Evolutionary conservation across 306 rosid genomes (phyloP), one percentile per base, ranked within the genome.

Genomic region (Quercus ilex): DNA sequence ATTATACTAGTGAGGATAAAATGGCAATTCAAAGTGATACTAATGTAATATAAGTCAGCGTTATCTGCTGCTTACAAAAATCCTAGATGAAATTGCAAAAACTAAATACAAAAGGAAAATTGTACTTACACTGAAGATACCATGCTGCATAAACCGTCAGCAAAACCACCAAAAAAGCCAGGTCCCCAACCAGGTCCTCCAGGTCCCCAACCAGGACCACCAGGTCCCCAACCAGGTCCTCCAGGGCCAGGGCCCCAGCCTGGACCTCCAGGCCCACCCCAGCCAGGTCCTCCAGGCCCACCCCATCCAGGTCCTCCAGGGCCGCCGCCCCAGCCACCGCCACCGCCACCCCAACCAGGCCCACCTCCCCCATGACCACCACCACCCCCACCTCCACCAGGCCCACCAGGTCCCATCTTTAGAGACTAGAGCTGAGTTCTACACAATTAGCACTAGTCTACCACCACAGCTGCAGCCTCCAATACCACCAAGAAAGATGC

Each of bases 121-220:
- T 33, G 17, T 18, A 77, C 86, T 78, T 74, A 92, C 97, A 90
- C 88, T 12, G 96, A 90, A 65, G 93, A 83, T 65, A 92, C 2
- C 55, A 90, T 71, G 82, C 0, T 72, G 80, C 91, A 92, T 20
- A 92, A 10, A 41, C 96, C 93, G 78, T 89, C 26, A 23, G 64
- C 92, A 84, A 80, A 89, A 19, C 95, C 97, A 8, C 93, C 92
- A 57, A 92, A 86, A 57, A 87, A 86, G 9, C 86, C 85, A 31
- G 86, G 88, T 46, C 89, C 89, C 1, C 74, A 59, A 7, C 68
- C 74, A 53, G 77, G 75, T 77, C 38, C 38, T 6, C 68, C 74
- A 53, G 77, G 80, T 0, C 82, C 78, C 23, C 68, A 58, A 0
- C 82, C 84, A 0, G 84, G 87, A 0, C 91, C 93, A 0, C 87